Base-by-base conservation (phyloP, 148 eudicot genomes). In the Fagopyrum esculentum region DNA sequence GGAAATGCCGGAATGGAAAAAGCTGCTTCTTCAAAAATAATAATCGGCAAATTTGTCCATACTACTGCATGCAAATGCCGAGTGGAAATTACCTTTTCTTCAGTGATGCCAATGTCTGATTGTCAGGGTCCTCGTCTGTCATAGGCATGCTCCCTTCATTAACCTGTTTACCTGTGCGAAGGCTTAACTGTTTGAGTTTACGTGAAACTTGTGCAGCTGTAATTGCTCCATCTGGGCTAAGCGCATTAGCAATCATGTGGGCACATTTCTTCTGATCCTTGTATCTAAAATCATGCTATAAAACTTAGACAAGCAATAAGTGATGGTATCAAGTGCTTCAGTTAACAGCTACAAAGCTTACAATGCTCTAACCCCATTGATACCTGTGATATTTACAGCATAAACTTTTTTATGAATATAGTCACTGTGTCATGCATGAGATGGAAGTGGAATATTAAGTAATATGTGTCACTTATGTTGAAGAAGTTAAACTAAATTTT, bases 181-280 rank as follows among this genome's bases (percentile, higher is more conserved):
- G 84, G 49, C 99, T 98, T 78, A 96, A 91, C 81, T 92, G 89
- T 81, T 87, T 92, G 64, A 96, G 98, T 80, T 88, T 92, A 74
- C 90, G 91, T 13, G 97, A 84, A 71, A 96, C 82, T 84, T 88
- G 97, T 50, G 87, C 88, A 44, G 98, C 85, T 60, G 98, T 89
- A 80, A 89, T 81, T 68, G 59, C 79, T 72, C 92, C 93, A 71
- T 81, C 86, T 47, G 84, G 84, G 73, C 87, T 90, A 69, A 96
- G 84, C 73, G 89, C 94, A 79, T 82, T 85, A 66, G 98, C 98
- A 79, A 96, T 96, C 98, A 90, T 88, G 83, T 89, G 82, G 83
- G 85, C 89, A 85, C 97, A 96, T 84, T 87, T 90, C 79, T 82
- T 92, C 30, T 92, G 90, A 77, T 89, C 98, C 85, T 96, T 92